Evolutionary conservation across 2,329 filamentous ascomycete genomes (phyloP), one percentile per base, ranked within the genome.

Genomic region (Ophiocordyceps camponoti-rufipedis): DNA sequence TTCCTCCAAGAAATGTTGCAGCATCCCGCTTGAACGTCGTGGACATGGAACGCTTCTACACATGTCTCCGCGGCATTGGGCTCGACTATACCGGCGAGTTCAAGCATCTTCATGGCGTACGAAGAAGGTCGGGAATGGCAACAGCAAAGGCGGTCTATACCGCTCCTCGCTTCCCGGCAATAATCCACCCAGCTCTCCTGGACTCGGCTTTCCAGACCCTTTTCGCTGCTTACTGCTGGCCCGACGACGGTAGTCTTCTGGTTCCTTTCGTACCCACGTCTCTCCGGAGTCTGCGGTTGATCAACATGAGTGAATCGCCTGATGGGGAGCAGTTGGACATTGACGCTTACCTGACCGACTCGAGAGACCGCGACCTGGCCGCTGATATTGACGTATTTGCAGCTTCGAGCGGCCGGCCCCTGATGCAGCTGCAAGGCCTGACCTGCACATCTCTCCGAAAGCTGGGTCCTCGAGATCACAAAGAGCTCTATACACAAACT

Each of bases 371-470:
- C 11, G 38, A 44, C 12, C 18, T 44, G 38, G 28, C 33, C n/a
- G 43, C 43, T 14, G 43, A 44, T 16, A 44, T 44, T 41, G 43
- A 44, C 28, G 41, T 44, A 7, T 44, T 44, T n/a, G n/a, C 28
- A 28, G 18, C 28, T 28, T 31, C 43, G 4, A 41, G 39, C 28
- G 13, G 35, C 28, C 35, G n/a, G 29, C 43, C 43, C 2, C 43
- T 44, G 12, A 14, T 44, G 35, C 43, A 44, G 28, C 38, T 44
- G 2, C 43, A 44, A n/a, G 43, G 43, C 28, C 16, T 44, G 43
- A 40, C 28, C 18, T 44, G 43, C 29, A 44, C 43, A n/a, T 44
- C 43, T 10, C 35, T 44, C 14, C 35, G 28, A 23, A 41, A 28
- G n/a, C 7, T 42, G 28, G 41, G 28, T 23, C 28, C 16, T 13